Conservation (phyloP, 495 filamentous ascomycete species). For the Aspergillus bridgeri region DNA sequence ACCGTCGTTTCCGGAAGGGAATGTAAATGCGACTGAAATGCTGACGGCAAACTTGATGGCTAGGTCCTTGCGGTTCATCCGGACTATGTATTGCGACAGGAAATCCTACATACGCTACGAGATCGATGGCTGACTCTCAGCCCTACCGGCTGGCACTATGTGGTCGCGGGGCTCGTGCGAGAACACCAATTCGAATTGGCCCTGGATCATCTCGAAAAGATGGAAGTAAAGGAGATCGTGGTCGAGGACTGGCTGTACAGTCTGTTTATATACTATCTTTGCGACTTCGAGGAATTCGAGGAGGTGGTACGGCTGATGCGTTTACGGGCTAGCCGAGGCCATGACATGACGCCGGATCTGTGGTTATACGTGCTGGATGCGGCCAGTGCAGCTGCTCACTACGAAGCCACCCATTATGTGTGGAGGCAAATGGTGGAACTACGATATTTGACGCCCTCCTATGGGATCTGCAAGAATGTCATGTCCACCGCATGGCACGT, state of each 20-base stretch:
- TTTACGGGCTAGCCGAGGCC: slow-evolving; percentile 45
- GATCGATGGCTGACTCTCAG: slow-evolving; percentile 66
- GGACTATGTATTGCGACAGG: slow-evolving; percentile 69
- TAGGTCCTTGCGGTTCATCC: slow-evolving; percentile 80
- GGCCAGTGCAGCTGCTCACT: slow-evolving; percentile 53
- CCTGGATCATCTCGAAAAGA: slow-evolving; percentile 64
- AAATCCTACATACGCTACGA: slow-evolving; percentile 62
- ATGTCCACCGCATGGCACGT: slow-evolving; percentile 65
- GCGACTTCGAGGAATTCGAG: slow-evolving; percentile 66
- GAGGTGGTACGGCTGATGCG: slow-evolving; percentile 66
- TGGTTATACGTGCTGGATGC: slow-evolving; percentile 71
- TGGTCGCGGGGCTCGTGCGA: slow-evolving; percentile 70
- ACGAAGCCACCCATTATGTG: slow-evolving; percentile 57
- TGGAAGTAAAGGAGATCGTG: slow-evolving; percentile 53
- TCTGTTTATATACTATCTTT: slow-evolving; percentile 66
- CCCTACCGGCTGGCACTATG: slow-evolving; percentile 59
- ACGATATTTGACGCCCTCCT: slow-evolving; percentile 60
- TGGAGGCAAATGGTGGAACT: slow-evolving; percentile 58
- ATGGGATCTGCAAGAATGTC: slow-evolving; percentile 60
- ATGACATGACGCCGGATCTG: slow-evolving; percentile 44
- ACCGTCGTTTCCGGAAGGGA: background rate
- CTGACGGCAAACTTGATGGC: slow-evolving; percentile 4
- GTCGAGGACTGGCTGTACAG: slow-evolving; percentile 72
- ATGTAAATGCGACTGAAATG: slow-evolving; percentile 7
- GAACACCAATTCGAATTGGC: slow-evolving; percentile 82